Evolutionary conservation across 2,329 filamentous ascomycete genomes (phyloP).

Genomic region (Alternaria longipes): DNA sequence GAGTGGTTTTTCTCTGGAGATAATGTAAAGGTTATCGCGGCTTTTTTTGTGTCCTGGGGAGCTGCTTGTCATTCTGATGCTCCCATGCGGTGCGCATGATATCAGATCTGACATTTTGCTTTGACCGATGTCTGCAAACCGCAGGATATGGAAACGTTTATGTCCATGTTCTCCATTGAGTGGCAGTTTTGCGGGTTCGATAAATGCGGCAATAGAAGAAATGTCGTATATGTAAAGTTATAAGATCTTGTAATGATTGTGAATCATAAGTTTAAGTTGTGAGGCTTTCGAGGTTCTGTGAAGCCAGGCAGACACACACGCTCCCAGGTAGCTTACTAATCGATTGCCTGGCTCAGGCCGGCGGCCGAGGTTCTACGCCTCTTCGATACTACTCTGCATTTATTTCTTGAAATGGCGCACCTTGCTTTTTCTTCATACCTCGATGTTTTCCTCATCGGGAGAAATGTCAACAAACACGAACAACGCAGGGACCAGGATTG

Average conservation of each 20-base stretch:
- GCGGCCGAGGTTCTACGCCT: not conserved
- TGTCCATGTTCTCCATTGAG: not conserved
- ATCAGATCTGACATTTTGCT: not conserved
- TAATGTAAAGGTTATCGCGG: not conserved
- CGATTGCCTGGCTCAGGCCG: not conserved
- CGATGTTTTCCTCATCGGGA: not conserved
- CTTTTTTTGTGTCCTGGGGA: not conserved
- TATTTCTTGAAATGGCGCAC: not conserved
- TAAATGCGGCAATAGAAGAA: not conserved
- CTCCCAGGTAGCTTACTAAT: not conserved
- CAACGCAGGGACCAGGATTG: constrained; percentile 6
- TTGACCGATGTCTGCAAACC: not conserved
- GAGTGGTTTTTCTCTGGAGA: not conserved
- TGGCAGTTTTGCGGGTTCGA: not conserved
- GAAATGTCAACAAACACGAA: not conserved
- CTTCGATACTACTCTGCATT: not conserved
- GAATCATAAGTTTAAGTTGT: not conserved
- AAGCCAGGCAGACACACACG: not conserved
- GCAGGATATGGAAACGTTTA: not conserved
- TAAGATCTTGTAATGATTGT: not conserved
- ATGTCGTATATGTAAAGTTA: not conserved
- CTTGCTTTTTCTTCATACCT: not conserved
- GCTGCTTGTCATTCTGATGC: not conserved
- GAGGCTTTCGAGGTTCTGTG: not conserved
- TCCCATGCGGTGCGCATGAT: not conserved